phyloP scores from a whole-genome alignment of 2,329 filamentous ascomycete species.

The Trichoderma asperellum region DNA sequence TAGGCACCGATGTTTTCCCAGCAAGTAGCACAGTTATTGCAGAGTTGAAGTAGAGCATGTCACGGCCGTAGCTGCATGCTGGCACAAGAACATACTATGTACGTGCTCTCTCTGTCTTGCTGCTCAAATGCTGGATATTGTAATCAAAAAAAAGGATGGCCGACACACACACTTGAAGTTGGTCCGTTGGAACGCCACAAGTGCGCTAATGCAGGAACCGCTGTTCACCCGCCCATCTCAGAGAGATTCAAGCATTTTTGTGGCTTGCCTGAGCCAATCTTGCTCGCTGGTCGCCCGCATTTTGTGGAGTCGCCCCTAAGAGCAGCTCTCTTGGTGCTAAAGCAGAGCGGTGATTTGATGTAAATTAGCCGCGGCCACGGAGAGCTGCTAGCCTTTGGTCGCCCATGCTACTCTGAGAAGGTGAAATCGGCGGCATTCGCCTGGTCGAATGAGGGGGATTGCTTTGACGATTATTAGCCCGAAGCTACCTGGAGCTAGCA shows the following conservation, averaged over 20 bases:
- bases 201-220: slow-evolving; percentile 35
- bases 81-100: not conserved
- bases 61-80: not conserved
- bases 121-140: not conserved
- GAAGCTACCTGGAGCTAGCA: slow-evolving; percentile 9
- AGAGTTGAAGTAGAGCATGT: not conserved
- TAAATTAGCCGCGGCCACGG: slow-evolving; percentile 10
- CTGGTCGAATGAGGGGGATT: not conserved
- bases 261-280: slow-evolving; percentile 19
- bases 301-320: slow-evolving; percentile 10
- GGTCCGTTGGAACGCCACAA: slow-evolving; percentile 1
- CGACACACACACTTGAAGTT: not conserved
- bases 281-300: slow-evolving; percentile 14
- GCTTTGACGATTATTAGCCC: slow-evolving; percentile 19
- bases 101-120: not conserved
- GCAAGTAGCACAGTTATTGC: not conserved
- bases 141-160: slow-evolving; percentile 3
- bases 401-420: slow-evolving; percentile 26
- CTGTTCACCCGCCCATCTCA: slow-evolving; percentile 28
- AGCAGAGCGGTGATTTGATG: slow-evolving; percentile 2
- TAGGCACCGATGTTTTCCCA: not conserved
- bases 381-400: slow-evolving; percentile 4
- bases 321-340: not conserved
- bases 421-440: slow-evolving; percentile 24
- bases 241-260: slow-evolving; percentile 7